These are phyloP conservation scores for Begonia masoniana DNA, from an alignment of 306 rosid species.

Conservation along the genomic window DNA sequence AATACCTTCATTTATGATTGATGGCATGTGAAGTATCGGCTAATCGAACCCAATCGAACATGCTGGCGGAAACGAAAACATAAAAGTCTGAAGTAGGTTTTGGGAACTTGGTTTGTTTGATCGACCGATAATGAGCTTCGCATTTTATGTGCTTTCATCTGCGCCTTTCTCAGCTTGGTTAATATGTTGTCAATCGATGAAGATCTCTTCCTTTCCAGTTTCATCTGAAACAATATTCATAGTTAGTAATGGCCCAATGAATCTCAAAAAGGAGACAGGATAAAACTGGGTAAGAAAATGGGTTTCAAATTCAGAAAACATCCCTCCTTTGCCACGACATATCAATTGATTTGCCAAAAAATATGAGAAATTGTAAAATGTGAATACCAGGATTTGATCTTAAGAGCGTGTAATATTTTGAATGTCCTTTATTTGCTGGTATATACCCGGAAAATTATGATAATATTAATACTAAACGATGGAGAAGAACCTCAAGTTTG, in stretches of 20 bases:
- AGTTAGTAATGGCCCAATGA: neutral
- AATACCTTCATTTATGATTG: too few species aligned
- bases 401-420: neutral
- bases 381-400: neutral
- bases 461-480: neutral
- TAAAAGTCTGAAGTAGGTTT: neutral
- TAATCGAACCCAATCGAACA: neutral
- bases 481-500: conserved; percentile 58
- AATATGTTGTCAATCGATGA: conserved; percentile 72
- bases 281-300: too few species aligned
- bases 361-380: neutral
- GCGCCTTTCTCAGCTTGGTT: conserved; percentile 58
- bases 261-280: too few species aligned
- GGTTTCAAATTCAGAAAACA: too few species aligned
- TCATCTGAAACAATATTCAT: conserved; percentile 40
- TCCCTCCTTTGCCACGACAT: too few species aligned
- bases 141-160: conserved; percentile 63
- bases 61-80: neutral
- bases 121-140: conserved; percentile 24
- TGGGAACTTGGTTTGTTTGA: conserved; percentile 12
- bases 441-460: neutral
- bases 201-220: conserved; percentile 69
- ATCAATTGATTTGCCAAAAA: too few species aligned
- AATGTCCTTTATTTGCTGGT: neutral
- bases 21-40: neutral